A percentile compares a stretch with the other conserved stretches of the same genome.
phyloP scores from a whole-genome alignment of 1,284 basidiomycete species.

The Ganoderma meredithae region DNA sequence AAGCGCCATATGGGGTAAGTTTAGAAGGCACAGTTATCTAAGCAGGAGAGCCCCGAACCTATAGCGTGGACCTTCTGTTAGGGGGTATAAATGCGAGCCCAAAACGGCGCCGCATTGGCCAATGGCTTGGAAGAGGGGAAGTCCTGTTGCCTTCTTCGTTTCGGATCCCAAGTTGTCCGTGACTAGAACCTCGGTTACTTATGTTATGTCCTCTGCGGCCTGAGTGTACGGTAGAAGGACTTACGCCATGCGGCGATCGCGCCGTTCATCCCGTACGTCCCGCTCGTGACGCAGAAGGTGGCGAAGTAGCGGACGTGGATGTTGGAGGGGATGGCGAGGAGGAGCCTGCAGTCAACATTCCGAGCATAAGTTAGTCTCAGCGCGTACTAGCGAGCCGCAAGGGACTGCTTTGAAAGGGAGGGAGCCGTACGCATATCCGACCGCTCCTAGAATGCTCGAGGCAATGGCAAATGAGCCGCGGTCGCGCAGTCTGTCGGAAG shows the following conservation, averaged over 20 bases:
- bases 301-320: constrained; percentile 71
- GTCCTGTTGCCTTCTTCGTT: constrained; percentile 78
- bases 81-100: constrained; percentile 75
- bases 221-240: constrained; percentile 36
- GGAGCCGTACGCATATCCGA: constrained; percentile 68
- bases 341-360: constrained; percentile 45
- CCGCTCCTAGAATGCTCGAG: constrained; percentile 57
- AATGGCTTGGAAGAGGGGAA: constrained; percentile 79
- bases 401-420: background rate
- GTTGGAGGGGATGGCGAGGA: constrained; percentile 54
- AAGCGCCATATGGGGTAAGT: background rate
- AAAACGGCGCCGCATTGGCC: constrained; percentile 78
- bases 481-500: constrained; percentile 76
- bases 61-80: constrained; percentile 68
- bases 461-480: constrained; percentile 68
- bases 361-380: background rate
- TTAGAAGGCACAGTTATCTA: background rate
- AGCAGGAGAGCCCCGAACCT: constrained; percentile 48
- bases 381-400: too few species aligned
- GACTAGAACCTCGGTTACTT: constrained; percentile 46
- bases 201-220: background rate
- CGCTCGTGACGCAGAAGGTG: constrained; percentile 72
- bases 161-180: constrained; percentile 81
- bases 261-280: constrained; percentile 74
- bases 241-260: constrained; percentile 79